phyloP scores from a whole-genome alignment of 2,329 filamentous ascomycete species.

The Cercospora zeae-maydis region DNA sequence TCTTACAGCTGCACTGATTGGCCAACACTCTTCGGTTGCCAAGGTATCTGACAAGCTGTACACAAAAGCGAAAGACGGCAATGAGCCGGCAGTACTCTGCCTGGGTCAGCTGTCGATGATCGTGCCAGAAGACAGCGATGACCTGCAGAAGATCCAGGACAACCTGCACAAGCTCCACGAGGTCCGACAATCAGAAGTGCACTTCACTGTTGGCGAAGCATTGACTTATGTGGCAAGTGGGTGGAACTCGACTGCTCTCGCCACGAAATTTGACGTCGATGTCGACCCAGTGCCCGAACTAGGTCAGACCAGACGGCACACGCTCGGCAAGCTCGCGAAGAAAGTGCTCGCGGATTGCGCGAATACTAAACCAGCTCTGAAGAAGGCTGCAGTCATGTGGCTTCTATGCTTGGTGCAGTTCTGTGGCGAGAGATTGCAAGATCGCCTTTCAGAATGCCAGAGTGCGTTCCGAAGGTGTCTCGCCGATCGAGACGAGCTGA shows the following conservation, averaged over 20 bases:
- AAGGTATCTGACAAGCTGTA: conserved; percentile 60
- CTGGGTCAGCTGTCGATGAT: conserved; percentile 73
- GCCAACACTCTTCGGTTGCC: conserved; percentile 21
- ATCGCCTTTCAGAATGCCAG: conserved; percentile 73
- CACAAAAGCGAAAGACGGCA: conserved; percentile 70
- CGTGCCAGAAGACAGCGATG: conserved; percentile 45
- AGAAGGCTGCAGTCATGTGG: conserved; percentile 94
- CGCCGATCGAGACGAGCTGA: conserved; percentile 83
- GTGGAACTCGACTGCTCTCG: conserved; percentile 78
- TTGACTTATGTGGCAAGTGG: conserved; percentile 72
- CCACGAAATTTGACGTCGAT: conserved; percentile 72
- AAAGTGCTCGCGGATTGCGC: conserved; percentile 75
- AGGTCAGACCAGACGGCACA: conserved; percentile 36
- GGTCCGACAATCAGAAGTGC: conserved; percentile 78
- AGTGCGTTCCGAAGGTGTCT: conserved; percentile 83
- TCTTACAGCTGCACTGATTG: conserved; percentile 44
- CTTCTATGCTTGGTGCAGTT: conserved; percentile 87
- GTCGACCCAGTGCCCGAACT: conserved; percentile 36
- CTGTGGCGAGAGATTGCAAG: conserved; percentile 78
- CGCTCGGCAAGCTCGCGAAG: conserved; percentile 59
- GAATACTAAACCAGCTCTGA: conserved; percentile 79
- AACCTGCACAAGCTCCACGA: conserved; percentile 76
- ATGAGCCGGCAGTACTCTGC: conserved; percentile 75
- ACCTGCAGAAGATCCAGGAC: conserved; percentile 57
- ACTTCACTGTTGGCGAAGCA: conserved; percentile 88